Evolutionary conservation across 177 flowering plant genomes (phyloP), one percentile per base, ranked within the genome.

Genomic region (Telopea speciosissima): DNA sequence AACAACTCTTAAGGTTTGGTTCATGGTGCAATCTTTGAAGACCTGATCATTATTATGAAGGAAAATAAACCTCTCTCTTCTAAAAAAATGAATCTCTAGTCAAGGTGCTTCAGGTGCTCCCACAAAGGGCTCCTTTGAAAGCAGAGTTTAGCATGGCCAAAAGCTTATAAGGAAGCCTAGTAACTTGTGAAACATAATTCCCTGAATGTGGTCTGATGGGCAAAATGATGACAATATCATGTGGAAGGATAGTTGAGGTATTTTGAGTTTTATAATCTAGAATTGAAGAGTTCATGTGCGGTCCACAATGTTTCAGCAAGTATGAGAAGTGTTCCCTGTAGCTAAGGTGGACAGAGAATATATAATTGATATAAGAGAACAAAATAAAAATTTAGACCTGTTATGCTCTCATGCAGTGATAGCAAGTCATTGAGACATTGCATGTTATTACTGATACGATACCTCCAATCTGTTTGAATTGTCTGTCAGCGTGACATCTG

Each of bases 401-500:
- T 9, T 44, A 44, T 44, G 49, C 14, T 44, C 19, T 49, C 54
- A 49, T 49, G 17, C 54, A 49, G 0, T 13, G 19, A 11, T 16
- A 49, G 1, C 19, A 8, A 49, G 19, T 49, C 16, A 12, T 49
- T 12, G 19, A 12, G 54, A 49, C 8, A 11, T 2, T 12, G 54
- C 16, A 36, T 10, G 58, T 52, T 52, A 52, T 52, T 13, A 24
- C 3, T 2, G 6, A 21, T 24, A 24, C 22, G 23, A 22, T 70
- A 92, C 98, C 97, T 91, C 91, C 40, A 75, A 25, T 81, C 85
- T 86, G 69, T 56, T 74, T 0, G 89, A 69, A 44, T 83, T 82
- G 71, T 94, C 99, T n/a, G 97, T 86, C 28, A 92, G 83, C 5
- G 90, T 87, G n/a, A 92, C 97, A 44, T 85, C 72, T 5, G 93